phyloP scores from a whole-genome alignment of 768 basidiomycete species.

The Suillus hirtellus region DNA sequence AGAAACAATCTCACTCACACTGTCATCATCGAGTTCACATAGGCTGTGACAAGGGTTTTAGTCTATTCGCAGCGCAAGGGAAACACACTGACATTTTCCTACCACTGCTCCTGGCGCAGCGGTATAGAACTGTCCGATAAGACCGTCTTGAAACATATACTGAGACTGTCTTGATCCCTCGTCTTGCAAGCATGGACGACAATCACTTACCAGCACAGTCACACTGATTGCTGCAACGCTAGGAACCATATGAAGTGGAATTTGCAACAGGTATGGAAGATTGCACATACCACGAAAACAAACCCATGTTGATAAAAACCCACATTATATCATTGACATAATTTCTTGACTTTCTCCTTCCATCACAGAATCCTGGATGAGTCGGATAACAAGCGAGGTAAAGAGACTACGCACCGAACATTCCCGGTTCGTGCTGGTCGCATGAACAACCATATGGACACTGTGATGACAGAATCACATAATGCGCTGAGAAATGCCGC shows the following conservation, averaged over 20 bases:
- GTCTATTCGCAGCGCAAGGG: not conserved
- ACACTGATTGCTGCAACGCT: conserved; percentile 15
- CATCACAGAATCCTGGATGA: conserved; percentile 9
- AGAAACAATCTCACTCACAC: conserved; percentile 20
- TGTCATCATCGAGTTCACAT: conserved; percentile 25
- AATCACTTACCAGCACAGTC: conserved; percentile 16
- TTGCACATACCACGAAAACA: conserved; percentile 20
- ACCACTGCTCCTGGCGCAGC: conserved; percentile 17
- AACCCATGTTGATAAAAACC: conserved; percentile 21
- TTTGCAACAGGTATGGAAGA: not conserved
- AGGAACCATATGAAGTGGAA: not conserved
- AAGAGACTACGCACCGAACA: conserved; percentile 13
- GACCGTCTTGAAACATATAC: conserved; percentile 19
- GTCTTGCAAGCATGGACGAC: not conserved
- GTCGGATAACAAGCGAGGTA: not conserved
- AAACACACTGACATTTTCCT: conserved; percentile 18
- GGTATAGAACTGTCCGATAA: conserved; percentile 9
- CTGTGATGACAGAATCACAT: conserved; percentile 24
- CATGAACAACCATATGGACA: conserved; percentile 19
- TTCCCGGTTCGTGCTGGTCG: conserved; percentile 13
- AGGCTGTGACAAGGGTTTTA: conserved; percentile 13
- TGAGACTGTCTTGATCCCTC: not conserved
- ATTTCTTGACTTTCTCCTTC: conserved; percentile 4
- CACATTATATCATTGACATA: conserved; percentile 19
- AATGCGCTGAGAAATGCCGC: conserved; percentile 17